Percentiles rank a stretch among this genome's conserved stretches.
Evolutionary conservation across 148 eudicot genomes (phyloP).

Genomic region (Limonium bicolor): DNA sequence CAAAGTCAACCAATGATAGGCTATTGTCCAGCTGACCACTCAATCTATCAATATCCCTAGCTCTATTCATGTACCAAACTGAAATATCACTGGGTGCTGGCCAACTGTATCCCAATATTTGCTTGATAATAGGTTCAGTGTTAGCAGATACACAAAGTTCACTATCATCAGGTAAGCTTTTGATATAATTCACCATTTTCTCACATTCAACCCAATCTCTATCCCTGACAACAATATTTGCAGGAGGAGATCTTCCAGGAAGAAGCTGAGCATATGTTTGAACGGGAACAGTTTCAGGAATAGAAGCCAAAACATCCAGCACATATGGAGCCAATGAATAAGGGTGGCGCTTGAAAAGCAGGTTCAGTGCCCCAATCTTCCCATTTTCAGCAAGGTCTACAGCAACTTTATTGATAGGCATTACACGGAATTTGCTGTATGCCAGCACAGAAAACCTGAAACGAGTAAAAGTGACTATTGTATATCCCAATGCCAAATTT

Average conservation of each 20-base stretch:
- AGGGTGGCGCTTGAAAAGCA: constrained; percentile 87
- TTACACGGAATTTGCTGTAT: constrained; percentile 58
- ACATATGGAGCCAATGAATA: constrained; percentile 56
- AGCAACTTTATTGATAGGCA: constrained; percentile 66
- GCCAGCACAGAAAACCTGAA: constrained; percentile 87
- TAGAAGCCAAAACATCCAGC: constrained; percentile 72
- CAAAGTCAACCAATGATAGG: constrained; percentile 58
- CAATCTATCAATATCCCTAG: constrained; percentile 75
- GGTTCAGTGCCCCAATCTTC: constrained; percentile 91
- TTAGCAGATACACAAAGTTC: constrained; percentile 26
- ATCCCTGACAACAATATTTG: constrained; percentile 49
- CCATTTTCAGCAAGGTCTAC: constrained; percentile 80
- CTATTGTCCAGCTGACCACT: constrained; percentile 88
- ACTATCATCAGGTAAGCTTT: constrained; percentile 23
- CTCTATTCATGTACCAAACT: constrained; percentile 76
- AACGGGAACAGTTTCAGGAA: constrained; percentile 88
- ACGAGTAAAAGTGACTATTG: too few species aligned
- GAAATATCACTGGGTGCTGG: constrained; percentile 55
- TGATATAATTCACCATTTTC: constrained; percentile 38
- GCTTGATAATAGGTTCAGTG: constrained; percentile 68
- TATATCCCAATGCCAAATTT: too few species aligned
- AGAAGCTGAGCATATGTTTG: constrained; percentile 90
- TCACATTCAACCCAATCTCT: constrained; percentile 97
- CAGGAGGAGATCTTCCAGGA: constrained; percentile 75
- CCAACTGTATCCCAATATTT: constrained; percentile 45